Conservation (phyloP, 2,329 filamentous ascomycete genomes). For the Apiospora sp. region DNA sequence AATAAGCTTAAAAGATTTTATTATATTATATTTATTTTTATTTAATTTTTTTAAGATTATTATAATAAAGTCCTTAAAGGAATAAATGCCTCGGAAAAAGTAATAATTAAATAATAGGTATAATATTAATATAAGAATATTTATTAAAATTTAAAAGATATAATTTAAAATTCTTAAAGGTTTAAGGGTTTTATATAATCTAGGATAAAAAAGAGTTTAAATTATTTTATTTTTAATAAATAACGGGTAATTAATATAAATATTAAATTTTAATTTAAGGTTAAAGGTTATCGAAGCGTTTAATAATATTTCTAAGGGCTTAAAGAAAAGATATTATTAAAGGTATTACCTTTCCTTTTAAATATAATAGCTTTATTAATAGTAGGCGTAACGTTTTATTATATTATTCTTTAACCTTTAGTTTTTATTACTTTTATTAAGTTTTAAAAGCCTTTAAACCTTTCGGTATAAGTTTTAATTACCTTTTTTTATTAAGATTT, state of each 20-base stretch:
- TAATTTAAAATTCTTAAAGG: too few relatives aligned
- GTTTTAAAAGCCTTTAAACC: background rate
- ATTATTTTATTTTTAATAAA: background rate
- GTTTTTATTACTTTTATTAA: background rate
- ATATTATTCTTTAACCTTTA: background rate
- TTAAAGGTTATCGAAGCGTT: background rate
- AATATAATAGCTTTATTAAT: background rate
- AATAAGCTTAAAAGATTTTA: background rate
- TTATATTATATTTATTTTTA: background rate
- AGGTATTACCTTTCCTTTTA: background rate
- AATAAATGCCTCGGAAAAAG: too few relatives aligned
- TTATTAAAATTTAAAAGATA: too few relatives aligned
- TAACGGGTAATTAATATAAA: background rate
- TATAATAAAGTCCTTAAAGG: too few relatives aligned
- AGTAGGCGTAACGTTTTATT: background rate
- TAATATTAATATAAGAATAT: too few relatives aligned
- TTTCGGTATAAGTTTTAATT: background rate
- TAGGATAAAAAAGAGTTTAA: background rate
- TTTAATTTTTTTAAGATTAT: too few relatives aligned
- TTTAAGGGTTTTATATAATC: too few relatives aligned
- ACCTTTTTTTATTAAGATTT: background rate
- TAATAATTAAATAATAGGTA: too few relatives aligned
- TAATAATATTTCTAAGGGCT: background rate
- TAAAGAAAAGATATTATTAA: background rate
- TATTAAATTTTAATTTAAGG: background rate